These are phyloP conservation scores for Eruca vesicaria DNA, from an alignment of 441 rosid species.

Conservation along the genomic window DNA sequence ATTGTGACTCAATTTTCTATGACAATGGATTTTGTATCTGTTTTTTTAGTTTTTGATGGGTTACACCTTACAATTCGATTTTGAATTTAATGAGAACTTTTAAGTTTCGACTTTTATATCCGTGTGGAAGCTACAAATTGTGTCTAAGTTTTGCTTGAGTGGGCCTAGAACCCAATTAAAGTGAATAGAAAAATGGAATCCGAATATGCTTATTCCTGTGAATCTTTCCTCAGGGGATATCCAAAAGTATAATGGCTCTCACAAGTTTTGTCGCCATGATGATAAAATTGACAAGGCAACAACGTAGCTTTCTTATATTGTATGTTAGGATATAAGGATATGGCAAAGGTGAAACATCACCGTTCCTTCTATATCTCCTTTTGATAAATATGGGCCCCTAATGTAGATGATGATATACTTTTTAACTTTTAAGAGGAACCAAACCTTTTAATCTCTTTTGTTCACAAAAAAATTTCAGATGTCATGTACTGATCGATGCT, in stretches of 20 bases:
- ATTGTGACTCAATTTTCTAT: background rate
- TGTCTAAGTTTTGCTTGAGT: background rate
- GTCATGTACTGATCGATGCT: background rate
- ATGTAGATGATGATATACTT: background rate
- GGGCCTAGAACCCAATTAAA: background rate
- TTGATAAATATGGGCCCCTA: background rate
- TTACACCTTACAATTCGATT: constrained; percentile 9
- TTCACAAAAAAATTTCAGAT: background rate
- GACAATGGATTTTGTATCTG: background rate
- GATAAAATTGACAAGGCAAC: background rate
- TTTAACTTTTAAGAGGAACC: background rate
- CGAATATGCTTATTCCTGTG: constrained; percentile 9
- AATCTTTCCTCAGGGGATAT: background rate
- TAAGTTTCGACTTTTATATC: no score
- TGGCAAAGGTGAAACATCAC: constrained; percentile 7
- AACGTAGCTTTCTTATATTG: constrained; percentile 15
- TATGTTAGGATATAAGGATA: constrained; percentile 13
- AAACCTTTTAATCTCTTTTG: background rate
- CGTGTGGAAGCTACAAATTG: no score
- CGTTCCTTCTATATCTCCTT: constrained; percentile 7
- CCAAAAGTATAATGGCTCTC: background rate
- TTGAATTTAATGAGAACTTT: background rate
- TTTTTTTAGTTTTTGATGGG: constrained; percentile 8
- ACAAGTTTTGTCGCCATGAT: background rate
- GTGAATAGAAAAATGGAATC: background rate